phyloP scores from a whole-genome alignment of 306 rosid species.

The Macrotyloma uniflorum region DNA sequence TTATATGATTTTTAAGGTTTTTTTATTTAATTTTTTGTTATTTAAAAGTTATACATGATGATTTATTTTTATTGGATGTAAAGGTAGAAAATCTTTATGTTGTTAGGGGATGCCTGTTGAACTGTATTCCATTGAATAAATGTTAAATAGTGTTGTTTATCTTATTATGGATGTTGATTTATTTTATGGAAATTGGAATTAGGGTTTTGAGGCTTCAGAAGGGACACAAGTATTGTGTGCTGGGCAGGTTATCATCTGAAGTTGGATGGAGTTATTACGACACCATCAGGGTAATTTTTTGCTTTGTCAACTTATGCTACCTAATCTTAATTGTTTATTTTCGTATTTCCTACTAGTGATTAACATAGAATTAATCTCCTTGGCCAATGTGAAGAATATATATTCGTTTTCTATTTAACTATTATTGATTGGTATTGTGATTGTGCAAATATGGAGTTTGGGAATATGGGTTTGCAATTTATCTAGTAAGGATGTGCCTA shows the following conservation, averaged over 20 bases:
- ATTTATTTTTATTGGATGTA: not conserved
- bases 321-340: too few relatives aligned
- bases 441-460: not conserved
- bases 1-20: too few relatives aligned
- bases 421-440: not conserved
- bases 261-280: conserved; percentile 71
- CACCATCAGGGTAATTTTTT: conserved; percentile 51
- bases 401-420: not conserved
- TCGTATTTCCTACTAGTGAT: not conserved
- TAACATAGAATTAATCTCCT: not conserved
- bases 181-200: conserved; percentile 20
- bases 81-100: not conserved
- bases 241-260: conserved; percentile 59
- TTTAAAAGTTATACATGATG: too few relatives aligned
- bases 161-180: not conserved
- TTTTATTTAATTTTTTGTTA: too few relatives aligned
- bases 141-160: not conserved
- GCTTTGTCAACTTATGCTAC: not conserved
- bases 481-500: too few relatives aligned
- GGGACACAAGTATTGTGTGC: conserved; percentile 59
- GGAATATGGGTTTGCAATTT: not conserved
- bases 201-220: conserved; percentile 74
- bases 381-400: not conserved
- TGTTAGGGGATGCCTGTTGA: not conserved
- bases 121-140: not conserved